These are phyloP conservation scores for Corylus americana DNA, from an alignment of 306 rosid species.

Conservation along the genomic window DNA sequence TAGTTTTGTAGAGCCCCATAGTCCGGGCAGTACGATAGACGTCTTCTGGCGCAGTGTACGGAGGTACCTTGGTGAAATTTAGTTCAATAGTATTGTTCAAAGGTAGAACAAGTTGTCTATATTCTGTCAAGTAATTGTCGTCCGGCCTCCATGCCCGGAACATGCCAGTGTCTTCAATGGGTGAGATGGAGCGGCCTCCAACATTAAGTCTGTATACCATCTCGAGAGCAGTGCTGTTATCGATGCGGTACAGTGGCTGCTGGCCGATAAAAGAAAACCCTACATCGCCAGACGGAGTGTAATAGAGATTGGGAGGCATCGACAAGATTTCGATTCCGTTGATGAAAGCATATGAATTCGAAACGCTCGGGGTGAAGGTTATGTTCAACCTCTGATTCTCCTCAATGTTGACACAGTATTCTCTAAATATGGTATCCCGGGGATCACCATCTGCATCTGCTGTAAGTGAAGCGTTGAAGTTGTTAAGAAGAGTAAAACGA, in stretches of 20 bases:
- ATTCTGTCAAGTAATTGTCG: neutral
- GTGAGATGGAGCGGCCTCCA: constrained; percentile 37
- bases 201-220: constrained; percentile 35
- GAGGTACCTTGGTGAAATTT: constrained; percentile 13
- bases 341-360: constrained; percentile 39
- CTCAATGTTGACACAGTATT: constrained; percentile 32
- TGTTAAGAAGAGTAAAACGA: constrained; percentile 37
- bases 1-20: neutral
- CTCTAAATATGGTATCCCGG: constrained; percentile 17
- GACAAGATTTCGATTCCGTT: constrained; percentile 51
- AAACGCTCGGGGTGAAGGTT: constrained; percentile 32
- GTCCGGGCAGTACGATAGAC: constrained; percentile 29
- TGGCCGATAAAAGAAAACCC: neutral
- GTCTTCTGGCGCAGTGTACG: constrained; percentile 27
- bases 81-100: neutral
- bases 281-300: neutral
- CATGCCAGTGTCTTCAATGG: constrained; percentile 35
- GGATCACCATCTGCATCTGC: neutral
- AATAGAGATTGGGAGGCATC: constrained; percentile 32
- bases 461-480: constrained; percentile 44
- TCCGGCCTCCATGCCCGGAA: constrained; percentile 35
- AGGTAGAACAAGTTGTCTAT: rapidly evolving
- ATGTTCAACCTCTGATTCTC: constrained; percentile 33
- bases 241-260: neutral
- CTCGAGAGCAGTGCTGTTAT: constrained; percentile 34